Percentiles rank a stretch among this genome's conserved stretches.
Evolutionary conservation across 1,284 basidiomycete genomes (phyloP).

Genomic region (Golubevia sp.): DNA sequence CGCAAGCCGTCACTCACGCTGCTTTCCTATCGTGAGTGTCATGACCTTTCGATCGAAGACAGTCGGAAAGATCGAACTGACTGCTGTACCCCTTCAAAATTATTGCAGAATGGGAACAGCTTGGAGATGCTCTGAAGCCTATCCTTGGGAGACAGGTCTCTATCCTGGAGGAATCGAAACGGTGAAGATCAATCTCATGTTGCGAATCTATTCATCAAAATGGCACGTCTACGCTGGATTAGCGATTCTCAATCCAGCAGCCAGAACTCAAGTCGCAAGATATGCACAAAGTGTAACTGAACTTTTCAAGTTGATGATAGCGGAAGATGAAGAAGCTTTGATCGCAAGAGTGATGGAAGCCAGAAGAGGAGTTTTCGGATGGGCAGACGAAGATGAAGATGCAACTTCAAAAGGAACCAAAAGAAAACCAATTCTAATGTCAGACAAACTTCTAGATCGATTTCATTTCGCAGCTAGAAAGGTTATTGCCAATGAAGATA

Average conservation of each 20-base stretch:
- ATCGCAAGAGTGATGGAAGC: constrained; percentile 75
- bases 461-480: constrained; percentile 77
- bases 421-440: constrained; percentile 77
- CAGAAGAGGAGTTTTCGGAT: constrained; percentile 78
- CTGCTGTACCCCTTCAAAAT: background rate
- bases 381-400: constrained; percentile 39
- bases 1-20: constrained; percentile 96
- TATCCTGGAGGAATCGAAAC: constrained; percentile 99
- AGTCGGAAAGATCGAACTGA: background rate
- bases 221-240: constrained; percentile 99
- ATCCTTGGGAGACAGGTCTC: constrained; percentile 90
- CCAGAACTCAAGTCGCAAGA: constrained; percentile 81
- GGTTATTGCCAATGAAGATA: constrained; percentile 13
- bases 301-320: constrained; percentile 94
- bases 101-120: constrained; percentile 88
- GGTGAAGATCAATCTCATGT: constrained; percentile 91
- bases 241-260: constrained; percentile 93
- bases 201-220: constrained; percentile 90
- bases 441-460: constrained; percentile 82
- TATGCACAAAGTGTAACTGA: constrained; percentile 83
- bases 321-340: constrained; percentile 70
- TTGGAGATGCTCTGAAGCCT: constrained; percentile 77
- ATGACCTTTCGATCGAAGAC: background rate
- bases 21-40: constrained; percentile 84
- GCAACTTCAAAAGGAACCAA: constrained; percentile 20